Conservation (phyloP, 163 green algal species). For the Scenedesmus sp. region DNA sequence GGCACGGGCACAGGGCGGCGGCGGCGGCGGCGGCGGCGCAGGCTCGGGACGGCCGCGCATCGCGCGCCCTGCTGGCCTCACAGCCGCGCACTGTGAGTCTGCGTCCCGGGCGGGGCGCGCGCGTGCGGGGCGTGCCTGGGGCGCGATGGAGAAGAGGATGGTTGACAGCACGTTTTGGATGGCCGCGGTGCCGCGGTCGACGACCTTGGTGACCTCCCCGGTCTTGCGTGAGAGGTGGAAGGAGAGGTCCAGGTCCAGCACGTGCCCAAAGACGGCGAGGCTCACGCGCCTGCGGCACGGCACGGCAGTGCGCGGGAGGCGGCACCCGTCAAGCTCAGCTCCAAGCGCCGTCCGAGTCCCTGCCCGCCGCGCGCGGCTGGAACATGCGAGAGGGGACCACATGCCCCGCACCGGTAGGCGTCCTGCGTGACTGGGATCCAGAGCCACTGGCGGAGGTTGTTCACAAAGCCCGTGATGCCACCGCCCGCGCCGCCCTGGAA, state of each 20-base stretch:
- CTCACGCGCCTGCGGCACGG: conserved; percentile 26
- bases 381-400: too few relatives aligned
- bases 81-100: too few relatives aligned
- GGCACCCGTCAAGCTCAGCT: neutral
- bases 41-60: too few relatives aligned
- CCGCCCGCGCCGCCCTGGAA: conserved; percentile 73
- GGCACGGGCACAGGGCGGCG: neutral
- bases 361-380: too few relatives aligned
- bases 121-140: conserved; percentile 58
- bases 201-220: conserved; percentile 81
- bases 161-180: conserved; percentile 85
- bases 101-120: too few relatives aligned
- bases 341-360: too few relatives aligned
- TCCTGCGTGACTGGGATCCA: conserved; percentile 84
- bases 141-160: conserved; percentile 82
- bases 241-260: conserved; percentile 46
- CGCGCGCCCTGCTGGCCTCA: too few relatives aligned
- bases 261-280: conserved; percentile 41
- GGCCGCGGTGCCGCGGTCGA: conserved; percentile 82
- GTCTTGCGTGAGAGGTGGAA: conserved; percentile 90
- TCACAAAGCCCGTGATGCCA: conserved; percentile 76
- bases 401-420: conserved; percentile 56
- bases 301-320: neutral
- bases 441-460: conserved; percentile 79
- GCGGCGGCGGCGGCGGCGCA: too few relatives aligned